These are phyloP conservation scores for Lasiodiplodia hormozganensis DNA, from an alignment of 2,329 filamentous ascomycete genomes.

Conservation along the genomic window DNA sequence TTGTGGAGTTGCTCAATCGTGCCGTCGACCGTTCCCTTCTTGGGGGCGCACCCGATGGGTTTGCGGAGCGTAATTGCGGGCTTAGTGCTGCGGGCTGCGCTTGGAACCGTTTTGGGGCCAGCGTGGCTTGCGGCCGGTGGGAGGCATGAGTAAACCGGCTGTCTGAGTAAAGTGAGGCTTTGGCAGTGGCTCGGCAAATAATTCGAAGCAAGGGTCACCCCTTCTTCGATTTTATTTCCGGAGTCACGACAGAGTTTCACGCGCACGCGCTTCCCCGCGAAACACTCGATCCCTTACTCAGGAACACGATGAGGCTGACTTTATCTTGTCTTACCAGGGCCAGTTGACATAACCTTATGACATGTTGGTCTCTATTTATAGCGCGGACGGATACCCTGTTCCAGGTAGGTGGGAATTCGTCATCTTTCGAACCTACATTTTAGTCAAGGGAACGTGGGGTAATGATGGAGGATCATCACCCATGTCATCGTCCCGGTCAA, in stretches of 20 bases:
- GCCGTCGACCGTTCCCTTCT: conserved; percentile 38
- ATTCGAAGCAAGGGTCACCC: background rate
- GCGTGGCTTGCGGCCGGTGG: conserved; percentile 61
- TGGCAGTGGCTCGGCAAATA: background rate
- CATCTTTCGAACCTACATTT: background rate
- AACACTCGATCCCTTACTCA: background rate
- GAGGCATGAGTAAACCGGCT: conserved; percentile 74
- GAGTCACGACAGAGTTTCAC: background rate
- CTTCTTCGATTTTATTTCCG: background rate
- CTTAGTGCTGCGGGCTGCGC: conserved; percentile 53
- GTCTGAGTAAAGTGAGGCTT: conserved; percentile 58
- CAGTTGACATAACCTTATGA: background rate
- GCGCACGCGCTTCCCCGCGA: background rate
- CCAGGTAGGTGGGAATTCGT: background rate
- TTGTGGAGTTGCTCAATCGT: conserved; percentile 71
- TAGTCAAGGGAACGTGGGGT: background rate
- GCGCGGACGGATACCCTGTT: background rate
- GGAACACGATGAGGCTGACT: conserved; percentile 7
- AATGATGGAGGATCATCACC: background rate
- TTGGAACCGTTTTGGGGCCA: conserved; percentile 52
- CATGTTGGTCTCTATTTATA: conserved; percentile 2
- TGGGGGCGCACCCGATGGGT: conserved; percentile 46
- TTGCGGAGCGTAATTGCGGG: conserved; percentile 60
- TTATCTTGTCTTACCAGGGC: conserved; percentile 6
- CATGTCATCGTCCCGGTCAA: background rate